A percentile compares a stretch with the other conserved stretches of the same genome.
phyloP scores from a whole-genome alignment of 2,329 filamentous ascomycete species.

The Alternaria panax region DNA sequence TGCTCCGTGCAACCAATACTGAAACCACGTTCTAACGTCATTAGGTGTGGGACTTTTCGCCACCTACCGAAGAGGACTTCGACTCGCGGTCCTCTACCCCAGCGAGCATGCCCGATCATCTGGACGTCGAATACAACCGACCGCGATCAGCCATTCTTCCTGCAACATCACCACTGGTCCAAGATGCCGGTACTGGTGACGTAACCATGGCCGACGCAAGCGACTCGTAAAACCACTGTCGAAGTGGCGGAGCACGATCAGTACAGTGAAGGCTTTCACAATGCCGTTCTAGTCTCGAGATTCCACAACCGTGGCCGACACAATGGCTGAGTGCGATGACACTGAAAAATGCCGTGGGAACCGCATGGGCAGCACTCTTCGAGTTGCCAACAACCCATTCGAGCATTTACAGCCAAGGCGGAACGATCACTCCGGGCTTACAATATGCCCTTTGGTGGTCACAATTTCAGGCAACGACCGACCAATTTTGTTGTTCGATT shows the following conservation, averaged over 20 bases:
- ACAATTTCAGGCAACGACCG: not conserved
- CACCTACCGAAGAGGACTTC: constrained; percentile 65
- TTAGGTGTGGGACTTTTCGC: constrained; percentile 94
- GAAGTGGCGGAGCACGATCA: not conserved
- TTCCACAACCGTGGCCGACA: not conserved
- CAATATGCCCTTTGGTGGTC: not conserved
- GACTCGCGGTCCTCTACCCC: constrained; percentile 52
- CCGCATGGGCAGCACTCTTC: not conserved
- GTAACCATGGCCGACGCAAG: constrained; percentile 44
- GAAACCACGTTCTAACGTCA: constrained; percentile 38
- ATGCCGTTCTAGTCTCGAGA: not conserved
- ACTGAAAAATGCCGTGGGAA: not conserved
- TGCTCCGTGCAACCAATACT: not conserved
- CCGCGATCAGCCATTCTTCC: constrained; percentile 44
- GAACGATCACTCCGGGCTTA: not conserved
- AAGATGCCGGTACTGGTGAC: constrained; percentile 32
- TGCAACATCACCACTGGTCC: constrained; percentile 33
- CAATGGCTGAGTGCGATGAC: not conserved
- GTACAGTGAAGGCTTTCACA: constrained; percentile 2
- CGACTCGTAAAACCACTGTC: constrained; percentile 16
- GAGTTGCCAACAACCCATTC: not conserved
- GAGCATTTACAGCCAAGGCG: not conserved
- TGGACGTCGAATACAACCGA: constrained; percentile 40
- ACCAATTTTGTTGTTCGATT: constrained; percentile 4
- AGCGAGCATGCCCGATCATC: constrained; percentile 53